Percentiles rank a stretch among this genome's conserved stretches.
These are phyloP conservation scores for Ophiocordyceps camponoti-rufipedis DNA, from an alignment of 2,329 filamentous ascomycete species.

Conservation along the genomic window DNA sequence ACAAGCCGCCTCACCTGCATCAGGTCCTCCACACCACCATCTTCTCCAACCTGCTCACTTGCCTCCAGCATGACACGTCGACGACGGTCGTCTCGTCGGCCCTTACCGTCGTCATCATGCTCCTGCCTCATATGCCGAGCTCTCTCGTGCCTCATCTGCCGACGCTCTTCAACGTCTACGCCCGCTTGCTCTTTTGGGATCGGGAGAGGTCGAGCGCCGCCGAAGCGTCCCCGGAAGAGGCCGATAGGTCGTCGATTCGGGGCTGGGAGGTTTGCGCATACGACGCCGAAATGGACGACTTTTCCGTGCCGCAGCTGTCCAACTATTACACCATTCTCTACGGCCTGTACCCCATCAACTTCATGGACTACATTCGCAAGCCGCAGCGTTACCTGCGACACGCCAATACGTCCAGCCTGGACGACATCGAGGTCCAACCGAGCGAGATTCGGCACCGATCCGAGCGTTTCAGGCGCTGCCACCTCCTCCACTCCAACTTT, in stretches of 20 bases:
- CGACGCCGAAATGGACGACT: conserved; percentile 42
- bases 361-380: conserved; percentile 73
- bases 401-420: conserved; percentile 48
- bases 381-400: conserved; percentile 62
- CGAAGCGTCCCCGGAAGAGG: conserved; percentile 19
- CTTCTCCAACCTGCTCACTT: conserved; percentile 53
- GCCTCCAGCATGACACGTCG: conserved; percentile 60
- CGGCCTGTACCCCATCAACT: conserved; percentile 69
- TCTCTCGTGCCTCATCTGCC: conserved; percentile 51
- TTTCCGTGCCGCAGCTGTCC: conserved; percentile 45
- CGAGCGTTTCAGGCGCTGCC: conserved; percentile 53
- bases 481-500: conserved; percentile 71
- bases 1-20: conserved; percentile 65
- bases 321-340: conserved; percentile 72
- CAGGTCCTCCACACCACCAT: conserved; percentile 53
- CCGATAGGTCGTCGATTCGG: conserved; percentile 9
- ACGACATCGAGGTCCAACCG: conserved; percentile 63
- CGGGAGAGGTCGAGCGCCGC: conserved; percentile 24
- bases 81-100: conserved; percentile 60
- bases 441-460: conserved; percentile 60
- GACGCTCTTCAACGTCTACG: conserved; percentile 66
- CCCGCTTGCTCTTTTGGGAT: conserved; percentile 65
- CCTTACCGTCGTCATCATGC: conserved; percentile 60
- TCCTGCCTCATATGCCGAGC: conserved; percentile 63
- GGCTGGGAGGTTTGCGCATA: conserved; percentile 48